phyloP scores from a whole-genome alignment of 2,329 filamentous ascomycete genomes.

The Fusarium xyrophilum region DNA sequence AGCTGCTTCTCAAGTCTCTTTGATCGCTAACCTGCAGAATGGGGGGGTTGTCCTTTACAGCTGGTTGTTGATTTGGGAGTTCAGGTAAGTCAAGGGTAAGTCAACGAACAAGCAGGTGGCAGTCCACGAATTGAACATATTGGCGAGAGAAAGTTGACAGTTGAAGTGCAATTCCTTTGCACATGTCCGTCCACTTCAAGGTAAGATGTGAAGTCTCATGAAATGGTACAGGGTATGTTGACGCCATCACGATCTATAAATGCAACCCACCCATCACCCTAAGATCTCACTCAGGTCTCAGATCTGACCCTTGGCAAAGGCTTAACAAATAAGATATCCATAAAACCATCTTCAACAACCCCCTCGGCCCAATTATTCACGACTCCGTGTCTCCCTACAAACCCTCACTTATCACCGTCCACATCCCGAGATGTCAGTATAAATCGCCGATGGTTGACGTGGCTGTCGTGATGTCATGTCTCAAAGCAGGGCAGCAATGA shows the following conservation, averaged over 20 bases:
- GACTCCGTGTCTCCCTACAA: too few relatives aligned
- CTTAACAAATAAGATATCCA: neutral
- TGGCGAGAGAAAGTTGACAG: too few relatives aligned
- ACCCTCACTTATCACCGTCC: neutral
- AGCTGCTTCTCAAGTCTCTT: neutral
- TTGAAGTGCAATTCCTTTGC: too few relatives aligned
- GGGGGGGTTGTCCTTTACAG: rapidly evolving
- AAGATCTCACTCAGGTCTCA: neutral
- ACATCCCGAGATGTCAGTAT: neutral
- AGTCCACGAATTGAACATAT: too few relatives aligned
- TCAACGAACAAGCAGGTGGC: neutral
- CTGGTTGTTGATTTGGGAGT: neutral
- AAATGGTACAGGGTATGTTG: neutral
- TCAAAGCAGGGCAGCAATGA: slow-evolving; percentile 21
- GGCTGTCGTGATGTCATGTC: slow-evolving; percentile 6
- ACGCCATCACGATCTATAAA: neutral
- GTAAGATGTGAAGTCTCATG: rapidly evolving
- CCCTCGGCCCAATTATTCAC: neutral
- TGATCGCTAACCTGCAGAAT: rapidly evolving
- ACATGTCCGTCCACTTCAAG: too few relatives aligned
- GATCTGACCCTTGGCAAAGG: neutral
- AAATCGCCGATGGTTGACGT: neutral
- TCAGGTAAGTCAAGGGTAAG: neutral
- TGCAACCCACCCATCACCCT: neutral
- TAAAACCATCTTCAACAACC: neutral